A percentile compares a stretch with the other conserved stretches of the same genome.
phyloP scores from a whole-genome alignment of 179 eudicot species.

The Spergularia azorica region DNA sequence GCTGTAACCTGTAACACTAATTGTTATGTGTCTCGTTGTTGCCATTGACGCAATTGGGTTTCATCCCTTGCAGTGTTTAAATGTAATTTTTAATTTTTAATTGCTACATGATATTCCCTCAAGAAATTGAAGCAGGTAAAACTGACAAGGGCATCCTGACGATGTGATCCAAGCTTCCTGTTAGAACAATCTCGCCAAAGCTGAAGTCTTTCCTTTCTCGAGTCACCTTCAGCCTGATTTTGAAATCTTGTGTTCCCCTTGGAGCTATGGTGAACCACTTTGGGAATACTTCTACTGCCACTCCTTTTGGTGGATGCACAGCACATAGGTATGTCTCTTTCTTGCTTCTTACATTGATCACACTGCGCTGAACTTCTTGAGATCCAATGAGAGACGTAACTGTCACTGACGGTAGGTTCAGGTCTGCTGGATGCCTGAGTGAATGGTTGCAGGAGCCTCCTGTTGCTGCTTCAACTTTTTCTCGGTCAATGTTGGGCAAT shows the following conservation, averaged over 20 bases:
- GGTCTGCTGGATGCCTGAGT: constrained; percentile 63
- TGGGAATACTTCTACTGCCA: constrained; percentile 53
- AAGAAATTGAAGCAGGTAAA: constrained; percentile 43
- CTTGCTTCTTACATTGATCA: constrained; percentile 56
- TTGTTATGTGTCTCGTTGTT: too few species aligned
- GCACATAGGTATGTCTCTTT: constrained; percentile 71
- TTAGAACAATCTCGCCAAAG: constrained; percentile 79
- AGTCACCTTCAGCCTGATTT: constrained; percentile 55
- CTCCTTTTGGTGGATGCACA: constrained; percentile 62
- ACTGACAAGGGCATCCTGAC: constrained; percentile 77
- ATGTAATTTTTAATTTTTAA: background rate
- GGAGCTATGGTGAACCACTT: constrained; percentile 69
- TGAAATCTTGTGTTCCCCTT: constrained; percentile 50
- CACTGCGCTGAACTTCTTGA: constrained; percentile 42
- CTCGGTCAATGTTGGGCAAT: constrained; percentile 54
- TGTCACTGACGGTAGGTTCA: constrained; percentile 86
- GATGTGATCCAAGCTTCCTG: constrained; percentile 80
- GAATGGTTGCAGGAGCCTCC: constrained; percentile 72
- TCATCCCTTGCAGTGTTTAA: background rate
- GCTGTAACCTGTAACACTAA: too few species aligned
- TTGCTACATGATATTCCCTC: background rate
- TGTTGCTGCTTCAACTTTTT: constrained; percentile 54
- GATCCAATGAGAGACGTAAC: constrained; percentile 51
- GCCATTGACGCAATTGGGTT: background rate
- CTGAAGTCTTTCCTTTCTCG: constrained; percentile 48